These are phyloP conservation scores for Aegilops bicornis DNA, from an alignment of 176 grass and related monocot species.

Conservation along the genomic window DNA sequence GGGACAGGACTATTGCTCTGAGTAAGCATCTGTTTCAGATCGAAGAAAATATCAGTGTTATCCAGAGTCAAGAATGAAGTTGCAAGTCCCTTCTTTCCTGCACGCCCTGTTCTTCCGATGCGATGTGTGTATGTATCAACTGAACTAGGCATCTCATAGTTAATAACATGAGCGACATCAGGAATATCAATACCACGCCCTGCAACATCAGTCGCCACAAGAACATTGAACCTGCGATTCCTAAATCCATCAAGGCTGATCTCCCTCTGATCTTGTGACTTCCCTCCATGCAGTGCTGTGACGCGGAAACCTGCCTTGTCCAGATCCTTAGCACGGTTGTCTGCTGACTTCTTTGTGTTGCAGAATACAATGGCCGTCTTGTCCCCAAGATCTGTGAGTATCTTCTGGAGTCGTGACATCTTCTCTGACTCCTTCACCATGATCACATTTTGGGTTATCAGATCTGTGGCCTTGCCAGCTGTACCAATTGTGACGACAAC, in stretches of 20 bases:
- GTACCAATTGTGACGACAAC: constrained; percentile 97
- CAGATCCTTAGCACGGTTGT: constrained; percentile 79
- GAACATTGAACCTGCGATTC: constrained; percentile 93
- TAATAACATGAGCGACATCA: constrained; percentile 97
- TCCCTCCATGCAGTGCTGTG: constrained; percentile 88
- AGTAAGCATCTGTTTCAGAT: constrained; percentile 96
- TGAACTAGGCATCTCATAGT: constrained; percentile 85
- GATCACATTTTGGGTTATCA: constrained; percentile 90
- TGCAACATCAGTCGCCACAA: constrained; percentile 95
- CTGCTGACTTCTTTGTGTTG: constrained; percentile 95
- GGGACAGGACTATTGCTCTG: constrained; percentile 94
- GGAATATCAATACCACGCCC: constrained; percentile 99
- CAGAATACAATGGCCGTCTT: constrained; percentile 97
- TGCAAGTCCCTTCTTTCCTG: constrained; percentile 86
- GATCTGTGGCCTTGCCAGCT: constrained; percentile 93
- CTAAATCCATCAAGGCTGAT: constrained; percentile 95
- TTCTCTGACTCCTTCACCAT: constrained; percentile 93
- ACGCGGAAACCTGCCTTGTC: constrained; percentile 86
- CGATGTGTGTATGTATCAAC: constrained; percentile 94
- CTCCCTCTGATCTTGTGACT: constrained; percentile 96
- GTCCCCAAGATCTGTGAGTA: constrained; percentile 81
- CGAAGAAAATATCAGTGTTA: constrained; percentile 88
- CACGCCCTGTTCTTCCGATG: constrained; percentile 91
- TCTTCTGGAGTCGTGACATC: constrained; percentile 73
- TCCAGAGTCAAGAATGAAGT: constrained; percentile 87